These are phyloP conservation scores for Aspergillus proliferans DNA, from an alignment of 2,329 filamentous ascomycete species.

Conservation along the genomic window DNA sequence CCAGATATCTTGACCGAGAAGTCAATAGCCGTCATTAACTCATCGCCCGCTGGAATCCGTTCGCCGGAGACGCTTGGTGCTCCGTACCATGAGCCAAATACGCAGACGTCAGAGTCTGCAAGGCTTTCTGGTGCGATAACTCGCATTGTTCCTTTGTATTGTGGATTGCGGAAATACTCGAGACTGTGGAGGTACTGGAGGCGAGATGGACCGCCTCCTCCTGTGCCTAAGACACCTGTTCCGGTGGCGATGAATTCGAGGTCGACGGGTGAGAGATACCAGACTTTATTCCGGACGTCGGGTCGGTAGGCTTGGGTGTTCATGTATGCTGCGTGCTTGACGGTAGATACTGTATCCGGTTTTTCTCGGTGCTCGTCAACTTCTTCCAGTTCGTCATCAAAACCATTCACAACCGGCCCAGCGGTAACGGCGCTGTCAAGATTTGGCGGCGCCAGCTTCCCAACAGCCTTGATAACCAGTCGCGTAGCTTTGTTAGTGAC, in stretches of 20 bases:
- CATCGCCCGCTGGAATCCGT: constrained; percentile 8
- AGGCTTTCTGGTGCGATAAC: constrained; percentile 36
- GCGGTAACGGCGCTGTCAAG: constrained; percentile 34
- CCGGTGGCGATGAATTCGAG: constrained; percentile 34
- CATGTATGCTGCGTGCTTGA: constrained; percentile 15
- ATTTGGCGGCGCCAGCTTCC: constrained; percentile 40
- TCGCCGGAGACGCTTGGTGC: constrained; percentile 15
- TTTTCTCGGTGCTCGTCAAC: not conserved
- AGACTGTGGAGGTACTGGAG: constrained; percentile 43
- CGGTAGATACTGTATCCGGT: constrained; percentile 5
- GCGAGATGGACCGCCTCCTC: constrained; percentile 38
- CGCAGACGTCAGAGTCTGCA: constrained; percentile 34
- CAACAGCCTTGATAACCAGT: constrained; percentile 35
- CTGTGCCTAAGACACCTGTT: constrained; percentile 33
- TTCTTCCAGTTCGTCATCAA: not conserved
- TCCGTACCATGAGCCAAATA: constrained; percentile 44
- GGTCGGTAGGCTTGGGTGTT: constrained; percentile 28
- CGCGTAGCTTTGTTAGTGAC: constrained; percentile 37
- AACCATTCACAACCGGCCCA: not conserved
- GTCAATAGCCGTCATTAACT: constrained; percentile 5
- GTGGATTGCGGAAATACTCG: constrained; percentile 27
- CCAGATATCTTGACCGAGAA: constrained; percentile 16
- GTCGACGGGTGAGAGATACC: constrained; percentile 33
- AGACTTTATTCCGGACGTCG: constrained; percentile 25
- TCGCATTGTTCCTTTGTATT: constrained; percentile 31